These are phyloP conservation scores for Coleophoma eucalyptorum DNA, from an alignment of 2,329 filamentous ascomycete genomes.

Conservation along the genomic window DNA sequence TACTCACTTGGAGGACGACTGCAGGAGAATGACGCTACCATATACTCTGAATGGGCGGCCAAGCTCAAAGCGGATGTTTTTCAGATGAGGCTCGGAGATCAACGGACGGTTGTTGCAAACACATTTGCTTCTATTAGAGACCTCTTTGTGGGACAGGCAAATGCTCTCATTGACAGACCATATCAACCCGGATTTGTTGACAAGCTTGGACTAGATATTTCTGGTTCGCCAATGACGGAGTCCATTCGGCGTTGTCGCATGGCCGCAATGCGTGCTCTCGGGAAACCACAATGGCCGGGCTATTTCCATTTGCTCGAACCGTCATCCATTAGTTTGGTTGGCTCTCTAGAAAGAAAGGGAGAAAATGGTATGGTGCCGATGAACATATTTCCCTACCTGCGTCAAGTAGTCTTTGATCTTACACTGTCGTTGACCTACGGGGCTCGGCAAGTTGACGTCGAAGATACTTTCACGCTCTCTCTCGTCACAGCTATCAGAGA, in stretches of 20 bases:
- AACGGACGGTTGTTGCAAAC: conserved; percentile 15
- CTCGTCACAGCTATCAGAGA: conserved; percentile 18
- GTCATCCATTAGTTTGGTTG: conserved; percentile 9
- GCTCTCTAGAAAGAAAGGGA: conserved; percentile 8
- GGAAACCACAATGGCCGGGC: conserved; percentile 18
- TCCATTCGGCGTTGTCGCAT: conserved; percentile 17
- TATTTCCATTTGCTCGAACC: conserved; percentile 20
- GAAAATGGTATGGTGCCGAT: conserved; percentile 11
- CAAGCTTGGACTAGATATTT: conserved; percentile 17
- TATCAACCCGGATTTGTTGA: conserved; percentile 20
- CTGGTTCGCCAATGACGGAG: conserved; percentile 19
- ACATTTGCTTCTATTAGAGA: conserved; percentile 15
- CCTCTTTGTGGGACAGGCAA: conserved; percentile 15
- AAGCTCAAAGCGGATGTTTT: conserved; percentile 10
- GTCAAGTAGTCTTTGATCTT: conserved; percentile 20
- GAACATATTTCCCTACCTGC: conserved; percentile 16
- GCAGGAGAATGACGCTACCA: conserved; percentile 14
- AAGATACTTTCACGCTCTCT: conserved; percentile 15
- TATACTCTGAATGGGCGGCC: conserved; percentile 15
- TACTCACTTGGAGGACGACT: conserved; percentile 14
- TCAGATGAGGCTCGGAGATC: conserved; percentile 15
- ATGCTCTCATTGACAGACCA: conserved; percentile 16
- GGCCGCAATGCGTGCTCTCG: conserved; percentile 17
- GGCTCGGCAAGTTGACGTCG: conserved; percentile 16
- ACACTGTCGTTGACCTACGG: conserved; percentile 19